Evolutionary conservation across 2,329 filamentous ascomycete species (phyloP).

Genomic region (Cordyceps fumosorosea): DNA sequence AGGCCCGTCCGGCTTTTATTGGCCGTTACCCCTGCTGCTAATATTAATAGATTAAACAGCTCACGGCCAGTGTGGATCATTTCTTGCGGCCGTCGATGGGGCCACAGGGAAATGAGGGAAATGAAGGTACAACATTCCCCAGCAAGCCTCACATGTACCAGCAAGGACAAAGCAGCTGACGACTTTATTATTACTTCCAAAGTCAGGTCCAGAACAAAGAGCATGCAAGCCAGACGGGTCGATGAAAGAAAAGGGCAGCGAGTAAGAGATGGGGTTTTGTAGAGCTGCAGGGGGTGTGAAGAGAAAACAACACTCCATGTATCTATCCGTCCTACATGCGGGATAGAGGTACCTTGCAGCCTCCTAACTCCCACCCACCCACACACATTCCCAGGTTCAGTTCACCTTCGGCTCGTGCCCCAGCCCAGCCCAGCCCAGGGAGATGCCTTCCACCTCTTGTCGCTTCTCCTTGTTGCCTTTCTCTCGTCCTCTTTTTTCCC

Average conservation of each 20-base stretch:
- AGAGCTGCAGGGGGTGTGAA: no score
- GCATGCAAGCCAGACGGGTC: neutral
- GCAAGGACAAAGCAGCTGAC: neutral
- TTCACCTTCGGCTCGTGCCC: neutral
- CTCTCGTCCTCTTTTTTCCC: neutral
- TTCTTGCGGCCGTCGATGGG: neutral
- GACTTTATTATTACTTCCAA: no score
- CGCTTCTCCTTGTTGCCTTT: neutral
- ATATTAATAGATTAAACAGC: neutral
- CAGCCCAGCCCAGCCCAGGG: neutral
- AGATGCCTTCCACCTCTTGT: neutral
- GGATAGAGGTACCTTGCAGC: no score
- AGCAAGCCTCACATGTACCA: neutral
- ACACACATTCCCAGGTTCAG: neutral
- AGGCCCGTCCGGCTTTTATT: neutral
- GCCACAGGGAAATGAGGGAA: constrained; percentile 7
- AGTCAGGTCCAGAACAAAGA: neutral
- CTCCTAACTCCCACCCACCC: no score
- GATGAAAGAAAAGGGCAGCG: neutral
- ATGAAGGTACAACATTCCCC: neutral
- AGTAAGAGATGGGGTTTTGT: no score
- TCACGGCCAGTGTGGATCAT: neutral
- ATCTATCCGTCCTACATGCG: no score
- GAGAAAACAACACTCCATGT: no score
- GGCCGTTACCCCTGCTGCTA: constrained; percentile 1